Evolutionary conservation across 106 monocot genomes (phyloP).

Genomic region (Alisma plantagoaquatica): DNA sequence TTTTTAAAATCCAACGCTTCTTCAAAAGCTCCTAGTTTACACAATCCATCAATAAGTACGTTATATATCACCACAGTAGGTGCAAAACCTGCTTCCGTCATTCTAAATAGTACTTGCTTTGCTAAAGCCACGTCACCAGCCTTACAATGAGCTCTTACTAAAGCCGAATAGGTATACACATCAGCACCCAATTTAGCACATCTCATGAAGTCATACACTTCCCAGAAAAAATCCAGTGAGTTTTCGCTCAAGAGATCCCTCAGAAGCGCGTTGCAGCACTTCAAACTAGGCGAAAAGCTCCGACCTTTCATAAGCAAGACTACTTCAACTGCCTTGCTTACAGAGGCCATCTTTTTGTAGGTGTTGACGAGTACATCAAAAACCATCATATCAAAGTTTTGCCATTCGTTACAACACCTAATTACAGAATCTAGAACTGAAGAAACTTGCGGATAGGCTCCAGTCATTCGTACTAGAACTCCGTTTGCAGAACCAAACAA

Average conservation of each 20-base stretch:
- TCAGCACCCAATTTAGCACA: conserved; percentile 24
- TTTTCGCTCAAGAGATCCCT: conserved; percentile 54
- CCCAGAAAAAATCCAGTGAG: conserved; percentile 66
- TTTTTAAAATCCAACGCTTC: conserved; percentile 50
- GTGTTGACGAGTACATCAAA: conserved; percentile 51
- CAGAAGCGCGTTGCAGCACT: conserved; percentile 66
- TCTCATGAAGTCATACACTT: conserved; percentile 49
- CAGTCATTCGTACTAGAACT: conserved; percentile 46
- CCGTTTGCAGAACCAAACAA: conserved; percentile 28
- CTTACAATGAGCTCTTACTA: conserved; percentile 60
- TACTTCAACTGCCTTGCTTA: conserved; percentile 34
- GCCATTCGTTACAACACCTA: not conserved
- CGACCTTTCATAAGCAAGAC: conserved; percentile 48
- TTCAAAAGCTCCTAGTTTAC: conserved; percentile 33
- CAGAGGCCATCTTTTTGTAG: conserved; percentile 50
- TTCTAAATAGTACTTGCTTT: conserved; percentile 37
- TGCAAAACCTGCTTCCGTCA: conserved; percentile 31
- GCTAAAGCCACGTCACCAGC: conserved; percentile 36
- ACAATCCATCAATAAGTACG: conserved; percentile 48
- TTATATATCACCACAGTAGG: conserved; percentile 59
- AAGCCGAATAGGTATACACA: conserved; percentile 45
- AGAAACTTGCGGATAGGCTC: conserved; percentile 15
- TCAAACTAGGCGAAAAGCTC: conserved; percentile 31
- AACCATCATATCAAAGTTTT: conserved; percentile 19
- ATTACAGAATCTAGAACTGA: conserved; percentile 23